phyloP scores from a whole-genome alignment of 495 filamentous ascomycete genomes.

The Pyrenula aspistea region DNA sequence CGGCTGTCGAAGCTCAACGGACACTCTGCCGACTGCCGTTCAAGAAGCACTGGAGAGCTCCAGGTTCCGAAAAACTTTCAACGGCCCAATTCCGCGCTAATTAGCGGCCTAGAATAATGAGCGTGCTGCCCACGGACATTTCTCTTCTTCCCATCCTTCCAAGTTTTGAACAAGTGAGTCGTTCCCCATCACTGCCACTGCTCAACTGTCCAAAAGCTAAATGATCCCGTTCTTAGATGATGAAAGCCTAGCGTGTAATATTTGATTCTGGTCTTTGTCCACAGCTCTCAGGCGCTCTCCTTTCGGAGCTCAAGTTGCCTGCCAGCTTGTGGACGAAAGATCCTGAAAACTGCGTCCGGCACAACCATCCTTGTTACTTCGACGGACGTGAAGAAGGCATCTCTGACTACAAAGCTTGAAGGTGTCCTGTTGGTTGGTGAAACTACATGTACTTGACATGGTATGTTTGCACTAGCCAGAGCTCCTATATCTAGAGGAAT shows the following conservation, averaged over 20 bases:
- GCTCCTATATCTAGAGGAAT: no score
- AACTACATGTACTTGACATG: no score
- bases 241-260: slow-evolving; percentile 96
- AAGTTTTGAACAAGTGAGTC: slow-evolving; percentile 89
- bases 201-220: slow-evolving; percentile 5
- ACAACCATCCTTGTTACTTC: slow-evolving; percentile 89
- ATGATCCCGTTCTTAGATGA: slow-evolving; percentile 64
- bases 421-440: no score
- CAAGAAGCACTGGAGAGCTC: no score
- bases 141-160: slow-evolving; percentile 80
- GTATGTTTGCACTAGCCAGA: no score
- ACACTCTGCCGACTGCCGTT: no score
- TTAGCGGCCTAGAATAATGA: no score
- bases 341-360: slow-evolving; percentile 98
- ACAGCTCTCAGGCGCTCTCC: slow-evolving; percentile 70
- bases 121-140: no score
- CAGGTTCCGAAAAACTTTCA: no score
- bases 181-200: slow-evolving; percentile 3
- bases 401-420: slow-evolving; percentile 56
- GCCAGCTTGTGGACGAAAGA: slow-evolving; percentile 49
- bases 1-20: no score
- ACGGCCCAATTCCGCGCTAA: no score
- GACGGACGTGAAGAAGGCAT: slow-evolving; percentile 96
- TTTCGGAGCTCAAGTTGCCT: slow-evolving; percentile 83
- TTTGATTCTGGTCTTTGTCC: slow-evolving; percentile 66